Evolutionary conservation across 2,329 filamentous ascomycete genomes (phyloP).

Genomic region (Alternaria sp.): DNA sequence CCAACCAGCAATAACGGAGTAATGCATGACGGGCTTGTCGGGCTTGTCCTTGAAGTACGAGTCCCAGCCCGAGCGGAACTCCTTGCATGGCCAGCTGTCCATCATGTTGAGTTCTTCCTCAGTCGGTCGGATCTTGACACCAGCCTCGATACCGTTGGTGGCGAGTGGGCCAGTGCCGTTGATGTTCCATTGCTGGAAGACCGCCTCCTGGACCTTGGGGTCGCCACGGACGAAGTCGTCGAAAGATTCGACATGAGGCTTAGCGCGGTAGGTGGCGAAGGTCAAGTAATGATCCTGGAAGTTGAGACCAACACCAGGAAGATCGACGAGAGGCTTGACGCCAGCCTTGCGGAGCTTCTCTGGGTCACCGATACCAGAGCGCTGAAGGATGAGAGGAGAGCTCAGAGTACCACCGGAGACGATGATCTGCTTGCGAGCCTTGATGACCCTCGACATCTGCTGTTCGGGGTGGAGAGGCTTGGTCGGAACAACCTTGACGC

Average conservation of each 20-base stretch:
- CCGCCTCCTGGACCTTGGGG: conserved; percentile 73
- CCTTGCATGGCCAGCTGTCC: conserved; percentile 74
- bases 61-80: conserved; percentile 78
- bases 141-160: conserved; percentile 81
- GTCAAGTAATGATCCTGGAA: conserved; percentile 80
- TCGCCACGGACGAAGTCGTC: conserved; percentile 81
- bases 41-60: conserved; percentile 85
- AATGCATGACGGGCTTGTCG: conserved; percentile 88
- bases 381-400: conserved; percentile 76
- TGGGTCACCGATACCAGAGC: conserved; percentile 75
- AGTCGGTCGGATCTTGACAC: conserved; percentile 77
- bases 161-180: conserved; percentile 80
- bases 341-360: conserved; percentile 73
- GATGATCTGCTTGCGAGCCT: conserved; percentile 75
- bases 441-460: conserved; percentile 63
- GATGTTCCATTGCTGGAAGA: conserved; percentile 78
- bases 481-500: conserved; percentile 71
- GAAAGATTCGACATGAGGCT: conserved; percentile 77
- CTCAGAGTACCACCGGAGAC: conserved; percentile 75
- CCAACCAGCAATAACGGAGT: conserved; percentile 70
- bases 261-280: conserved; percentile 74
- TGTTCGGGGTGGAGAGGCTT: conserved; percentile 69
- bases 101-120: conserved; percentile 71
- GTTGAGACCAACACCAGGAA: conserved; percentile 76
- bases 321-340: conserved; percentile 72